Percentiles rank a stretch among this genome's conserved stretches.
Conservation (phyloP, 768 basidiomycete species). For the Leccinum fibrillosum region DNA sequence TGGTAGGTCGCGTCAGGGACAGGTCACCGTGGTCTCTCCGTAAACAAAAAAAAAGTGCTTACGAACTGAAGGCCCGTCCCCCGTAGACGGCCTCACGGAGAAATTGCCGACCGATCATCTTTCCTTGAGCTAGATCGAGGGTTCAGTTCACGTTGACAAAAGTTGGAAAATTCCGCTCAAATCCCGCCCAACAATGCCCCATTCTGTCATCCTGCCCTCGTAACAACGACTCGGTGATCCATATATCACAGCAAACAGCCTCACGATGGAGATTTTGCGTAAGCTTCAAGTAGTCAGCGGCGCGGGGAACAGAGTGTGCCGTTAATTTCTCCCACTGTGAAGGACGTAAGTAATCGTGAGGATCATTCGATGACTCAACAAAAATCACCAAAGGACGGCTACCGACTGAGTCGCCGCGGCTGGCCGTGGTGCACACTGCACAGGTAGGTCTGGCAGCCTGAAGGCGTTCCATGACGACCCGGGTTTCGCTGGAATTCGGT, state of each 20-base stretch:
- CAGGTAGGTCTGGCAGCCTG: not conserved
- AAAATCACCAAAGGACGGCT: not conserved
- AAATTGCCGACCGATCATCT: not conserved
- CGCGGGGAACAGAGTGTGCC: not conserved
- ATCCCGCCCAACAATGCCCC: not conserved
- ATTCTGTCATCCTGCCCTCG: not conserved
- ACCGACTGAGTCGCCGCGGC: not conserved
- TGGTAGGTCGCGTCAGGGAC: not conserved
- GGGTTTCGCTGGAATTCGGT: not conserved
- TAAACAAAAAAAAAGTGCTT: not conserved
- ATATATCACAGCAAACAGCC: not conserved
- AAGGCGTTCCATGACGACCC: not conserved
- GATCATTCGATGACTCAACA: not conserved
- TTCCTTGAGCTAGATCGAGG: not conserved
- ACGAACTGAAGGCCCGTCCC: not conserved
- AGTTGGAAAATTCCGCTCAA: not conserved
- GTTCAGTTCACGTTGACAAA: not conserved
- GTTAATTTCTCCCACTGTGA: not conserved
- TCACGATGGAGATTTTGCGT: not conserved
- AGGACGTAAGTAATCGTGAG: not conserved
- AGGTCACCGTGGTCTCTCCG: not conserved
- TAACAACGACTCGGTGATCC: not conserved
- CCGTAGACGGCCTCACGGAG: not conserved
- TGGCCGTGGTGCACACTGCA: not conserved
- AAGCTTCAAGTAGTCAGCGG: not conserved